A percentile compares a stretch with the other conserved stretches of the same genome.
These are phyloP conservation scores for Epichloe amarillans DNA, from an alignment of 2,329 filamentous ascomycete genomes.

Conservation along the genomic window DNA sequence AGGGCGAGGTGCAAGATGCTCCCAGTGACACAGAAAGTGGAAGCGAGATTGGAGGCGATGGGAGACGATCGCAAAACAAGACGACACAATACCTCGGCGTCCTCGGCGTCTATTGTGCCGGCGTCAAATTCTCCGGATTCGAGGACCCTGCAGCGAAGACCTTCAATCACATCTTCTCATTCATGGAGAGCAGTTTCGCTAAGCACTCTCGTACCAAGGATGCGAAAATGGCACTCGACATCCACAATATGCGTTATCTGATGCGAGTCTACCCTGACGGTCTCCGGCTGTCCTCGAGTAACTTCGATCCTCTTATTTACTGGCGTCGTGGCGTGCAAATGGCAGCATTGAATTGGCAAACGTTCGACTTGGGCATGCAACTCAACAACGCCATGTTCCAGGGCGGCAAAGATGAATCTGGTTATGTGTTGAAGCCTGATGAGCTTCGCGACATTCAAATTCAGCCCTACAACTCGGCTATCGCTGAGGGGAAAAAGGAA, in stretches of 20 bases:
- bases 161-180: conserved; percentile 91
- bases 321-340: conserved; percentile 96
- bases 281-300: conserved; percentile 71
- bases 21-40: conserved; percentile 68
- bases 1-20: conserved; percentile 40
- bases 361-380: conserved; percentile 89
- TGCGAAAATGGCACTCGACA: conserved; percentile 64
- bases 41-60: conserved; percentile 36
- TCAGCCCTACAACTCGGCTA: conserved; percentile 32
- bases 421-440: conserved; percentile 86
- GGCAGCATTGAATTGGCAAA: conserved; percentile 97
- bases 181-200: conserved; percentile 80
- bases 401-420: conserved; percentile 70
- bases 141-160: conserved; percentile 64
- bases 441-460: conserved; percentile 64
- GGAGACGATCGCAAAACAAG: conserved; percentile 61
- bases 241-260: conserved; percentile 81
- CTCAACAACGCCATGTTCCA: conserved; percentile 97
- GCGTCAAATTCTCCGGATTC: conserved; percentile 75
- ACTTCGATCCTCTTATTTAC: conserved; percentile 86
- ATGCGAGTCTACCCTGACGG: conserved; percentile 90
- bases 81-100: conserved; percentile 73
- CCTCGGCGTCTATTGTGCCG: conserved; percentile 64
- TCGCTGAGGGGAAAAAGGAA: conserved; percentile 53
- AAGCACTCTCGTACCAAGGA: conserved; percentile 64